Evolutionary conservation across 345 rosid species (phyloP).

Genomic region (Streptanthus diversifolius): DNA sequence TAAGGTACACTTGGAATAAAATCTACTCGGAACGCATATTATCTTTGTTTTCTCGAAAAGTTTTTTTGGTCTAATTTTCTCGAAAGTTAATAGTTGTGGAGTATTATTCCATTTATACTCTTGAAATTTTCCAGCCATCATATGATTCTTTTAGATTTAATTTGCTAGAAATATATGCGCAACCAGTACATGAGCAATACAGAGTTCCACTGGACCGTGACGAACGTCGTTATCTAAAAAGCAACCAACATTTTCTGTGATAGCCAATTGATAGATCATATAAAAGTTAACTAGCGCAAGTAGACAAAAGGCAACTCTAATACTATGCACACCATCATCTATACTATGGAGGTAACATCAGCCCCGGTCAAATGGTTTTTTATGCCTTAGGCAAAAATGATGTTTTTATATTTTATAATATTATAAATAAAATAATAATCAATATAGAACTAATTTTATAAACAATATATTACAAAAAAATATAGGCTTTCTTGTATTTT

Average conservation of each 20-base stretch:
- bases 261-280: not conserved
- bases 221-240: conserved; percentile 15
- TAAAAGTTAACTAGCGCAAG: not conserved
- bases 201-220: not conserved
- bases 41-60: not conserved
- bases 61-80: too few relatives aligned
- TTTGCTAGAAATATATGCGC: not conserved
- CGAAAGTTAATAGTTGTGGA: not conserved
- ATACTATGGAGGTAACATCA: not conserved
- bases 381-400: too few relatives aligned
- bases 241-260: conserved; percentile 5
- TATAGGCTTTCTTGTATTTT: too few relatives aligned
- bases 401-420: too few relatives aligned
- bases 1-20: not conserved
- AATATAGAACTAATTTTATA: too few relatives aligned
- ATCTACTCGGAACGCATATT: not conserved
- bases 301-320: not conserved
- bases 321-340: not conserved
- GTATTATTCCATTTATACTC: not conserved
- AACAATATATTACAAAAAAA: too few relatives aligned
- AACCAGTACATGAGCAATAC: not conserved
- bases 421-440: too few relatives aligned
- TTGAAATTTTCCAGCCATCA: not conserved
- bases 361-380: too few relatives aligned
- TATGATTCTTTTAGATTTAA: not conserved